Base-by-base conservation (phyloP, 2,329 filamentous ascomycete species). In the Neofusicoccum sp. region DNA sequence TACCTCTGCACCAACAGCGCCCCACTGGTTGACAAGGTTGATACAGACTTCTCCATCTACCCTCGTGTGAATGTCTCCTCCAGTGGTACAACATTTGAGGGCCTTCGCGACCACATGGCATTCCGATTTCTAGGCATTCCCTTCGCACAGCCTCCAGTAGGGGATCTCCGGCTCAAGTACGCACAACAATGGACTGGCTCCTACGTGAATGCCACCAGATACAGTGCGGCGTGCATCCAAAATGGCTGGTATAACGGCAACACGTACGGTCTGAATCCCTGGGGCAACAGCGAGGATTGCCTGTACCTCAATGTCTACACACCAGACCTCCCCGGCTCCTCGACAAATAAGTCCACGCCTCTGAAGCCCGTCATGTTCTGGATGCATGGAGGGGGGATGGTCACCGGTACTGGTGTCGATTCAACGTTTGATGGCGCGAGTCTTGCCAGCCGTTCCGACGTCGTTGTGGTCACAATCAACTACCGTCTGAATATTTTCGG, bases 401-500 rank as follows among this genome's bases (percentile, higher is more conserved):
- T 29, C 31, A 28, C 62, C 4, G 62, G 62, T 11, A 77, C 62
- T 0, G 49, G 34, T 9, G 33, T 39, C 11, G 64, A 65, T 29
- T 33, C 61, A 7, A 67, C 67, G 71, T 37, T 75, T 64, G 45
- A 64, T 73, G 7, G 74, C 73, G 58, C 74, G 71, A 6, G 74
- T 71, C n/a, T 68, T 68, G 0, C 76, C 7, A 45, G 41, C 41
- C 54, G 54, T 29, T 45, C 54, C 8, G 88, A 89, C 0, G 87
- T 93, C 66, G 77, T 96, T 48, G 91, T 88, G 59, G 90, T 94
- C 0, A 84, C 88, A 0, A 86, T 93, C 71, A 94, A 93, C 77
- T 93, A 96, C 76, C 87, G 90, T 1, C 79, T 91, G 0, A 89
- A 84, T 6, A 89, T 87, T 0, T 93, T 92, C 66, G 91, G 90